These are phyloP conservation scores for Penicillium sp. DNA, from an alignment of 2,329 filamentous ascomycete species.

Conservation along the genomic window DNA sequence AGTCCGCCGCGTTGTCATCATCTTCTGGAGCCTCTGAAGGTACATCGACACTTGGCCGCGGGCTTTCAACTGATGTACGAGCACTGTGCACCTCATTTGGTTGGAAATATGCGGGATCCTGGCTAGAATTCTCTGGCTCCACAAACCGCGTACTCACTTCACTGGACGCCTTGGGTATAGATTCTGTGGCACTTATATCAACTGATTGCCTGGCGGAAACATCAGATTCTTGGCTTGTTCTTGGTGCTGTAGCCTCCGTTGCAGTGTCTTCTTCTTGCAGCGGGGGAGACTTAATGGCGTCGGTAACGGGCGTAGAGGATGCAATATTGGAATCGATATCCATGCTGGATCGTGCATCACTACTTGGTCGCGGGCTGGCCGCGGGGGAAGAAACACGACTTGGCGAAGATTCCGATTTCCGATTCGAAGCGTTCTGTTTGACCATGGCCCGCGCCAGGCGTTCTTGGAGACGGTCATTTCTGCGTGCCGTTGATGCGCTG, in stretches of 20 bases:
- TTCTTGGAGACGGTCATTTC: slow-evolving; percentile 84
- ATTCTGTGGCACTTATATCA: slow-evolving; percentile 23
- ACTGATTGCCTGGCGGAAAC: slow-evolving; percentile 24
- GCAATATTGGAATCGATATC: slow-evolving; percentile 33
- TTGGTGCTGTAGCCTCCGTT: slow-evolving; percentile 14
- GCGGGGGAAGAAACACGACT: slow-evolving; percentile 53
- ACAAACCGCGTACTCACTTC: slow-evolving; percentile 5
- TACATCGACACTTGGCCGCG: slow-evolving; percentile 16
- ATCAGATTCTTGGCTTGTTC: slow-evolving; percentile 31
- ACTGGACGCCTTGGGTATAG: slow-evolving; percentile 11
- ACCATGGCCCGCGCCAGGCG: slow-evolving; percentile 83
- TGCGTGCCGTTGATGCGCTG: slow-evolving; percentile 62
- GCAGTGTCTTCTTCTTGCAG: slow-evolving; percentile 11
- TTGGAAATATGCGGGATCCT: slow-evolving; percentile 10
- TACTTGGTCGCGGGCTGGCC: slow-evolving; percentile 50
- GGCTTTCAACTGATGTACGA: slow-evolving; percentile 16
- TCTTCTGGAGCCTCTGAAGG: slow-evolving; percentile 24
- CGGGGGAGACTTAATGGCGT: slow-evolving; percentile 19
- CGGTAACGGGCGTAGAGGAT: slow-evolving; percentile 19
- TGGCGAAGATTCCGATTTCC: slow-evolving; percentile 48
- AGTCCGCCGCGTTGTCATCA: slow-evolving; percentile 52
- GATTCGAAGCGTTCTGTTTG: slow-evolving; percentile 60
- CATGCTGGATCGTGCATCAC: slow-evolving; percentile 41
- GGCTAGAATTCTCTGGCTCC: slow-evolving; percentile 4
- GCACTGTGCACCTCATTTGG: not conserved